These are phyloP conservation scores for Xylaria sp. DNA, from an alignment of 2,329 filamentous ascomycete species.

Conservation along the genomic window DNA sequence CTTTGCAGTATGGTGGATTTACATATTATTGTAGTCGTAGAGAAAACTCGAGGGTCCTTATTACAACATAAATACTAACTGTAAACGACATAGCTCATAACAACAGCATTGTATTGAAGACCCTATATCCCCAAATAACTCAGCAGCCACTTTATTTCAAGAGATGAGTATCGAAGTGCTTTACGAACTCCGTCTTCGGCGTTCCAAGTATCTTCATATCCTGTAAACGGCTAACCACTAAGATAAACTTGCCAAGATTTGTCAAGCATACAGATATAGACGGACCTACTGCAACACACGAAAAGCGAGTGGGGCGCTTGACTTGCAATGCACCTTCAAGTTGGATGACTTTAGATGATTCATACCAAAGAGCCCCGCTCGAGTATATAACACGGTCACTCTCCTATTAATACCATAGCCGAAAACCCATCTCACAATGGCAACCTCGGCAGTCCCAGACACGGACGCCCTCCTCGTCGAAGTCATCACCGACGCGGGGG, in stretches of 20 bases:
- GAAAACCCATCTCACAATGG: slow-evolving; percentile 14
- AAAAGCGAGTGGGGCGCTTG: slow-evolving; percentile 6
- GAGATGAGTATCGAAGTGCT: not conserved
- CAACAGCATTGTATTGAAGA: too few relatives aligned
- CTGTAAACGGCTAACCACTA: not conserved
- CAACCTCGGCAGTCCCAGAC: slow-evolving; percentile 3
- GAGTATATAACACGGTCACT: not conserved
- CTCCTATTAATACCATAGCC: not conserved
- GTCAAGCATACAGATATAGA: not conserved
- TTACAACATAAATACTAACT: too few relatives aligned
- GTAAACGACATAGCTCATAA: too few relatives aligned
- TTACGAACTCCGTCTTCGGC: not conserved
- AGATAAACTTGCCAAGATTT: not conserved
- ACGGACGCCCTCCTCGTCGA: slow-evolving; percentile 42
- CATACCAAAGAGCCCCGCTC: slow-evolving; percentile 14
- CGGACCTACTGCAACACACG: not conserved
- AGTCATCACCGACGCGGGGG: slow-evolving; percentile 39
- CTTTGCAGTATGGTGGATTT: too few relatives aligned
- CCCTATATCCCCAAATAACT: too few relatives aligned
- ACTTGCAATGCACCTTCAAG: not conserved
- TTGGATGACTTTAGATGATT: not conserved
- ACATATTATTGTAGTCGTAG: too few relatives aligned
- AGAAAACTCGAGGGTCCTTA: too few relatives aligned
- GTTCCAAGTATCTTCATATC: not conserved
- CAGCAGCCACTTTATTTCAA: too few relatives aligned